These are phyloP conservation scores for Ajuga chamaepitys DNA, from an alignment of 257 asterid species.

Conservation along the genomic window DNA sequence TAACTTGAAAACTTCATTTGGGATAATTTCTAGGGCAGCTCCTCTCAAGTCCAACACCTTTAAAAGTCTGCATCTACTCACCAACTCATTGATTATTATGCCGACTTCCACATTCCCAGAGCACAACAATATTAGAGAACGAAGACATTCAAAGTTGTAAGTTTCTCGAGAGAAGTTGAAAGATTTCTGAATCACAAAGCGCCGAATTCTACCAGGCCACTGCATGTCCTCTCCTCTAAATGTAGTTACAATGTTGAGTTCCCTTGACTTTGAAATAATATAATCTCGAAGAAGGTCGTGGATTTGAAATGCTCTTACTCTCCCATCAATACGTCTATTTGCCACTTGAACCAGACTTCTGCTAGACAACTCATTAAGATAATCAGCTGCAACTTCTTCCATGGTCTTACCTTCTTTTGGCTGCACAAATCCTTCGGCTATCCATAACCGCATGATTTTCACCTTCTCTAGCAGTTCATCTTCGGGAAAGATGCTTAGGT, in stretches of 20 bases:
- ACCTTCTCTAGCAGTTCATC: no score
- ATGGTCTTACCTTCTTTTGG: no score
- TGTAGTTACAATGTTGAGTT: no score
- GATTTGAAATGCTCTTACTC: background rate
- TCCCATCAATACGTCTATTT: background rate
- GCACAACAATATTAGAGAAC: conserved; percentile 2
- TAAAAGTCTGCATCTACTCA: background rate
- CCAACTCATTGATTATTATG: background rate
- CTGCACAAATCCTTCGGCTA: no score
- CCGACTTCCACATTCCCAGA: background rate
- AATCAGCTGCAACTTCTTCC: conserved; percentile 17
- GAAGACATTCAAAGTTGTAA: no score
- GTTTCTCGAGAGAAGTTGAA: no score
- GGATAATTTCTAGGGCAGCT: conserved; percentile 1
- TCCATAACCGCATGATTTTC: no score
- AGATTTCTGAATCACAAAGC: no score
- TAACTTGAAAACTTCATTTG: conserved; percentile 18
- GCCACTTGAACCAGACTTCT: conserved; percentile 25
- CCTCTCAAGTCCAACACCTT: conserved; percentile 14
- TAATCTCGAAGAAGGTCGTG: conserved; percentile 20
- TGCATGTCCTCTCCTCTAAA: no score
- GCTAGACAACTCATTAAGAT: conserved; percentile 12
- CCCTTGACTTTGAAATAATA: no score
- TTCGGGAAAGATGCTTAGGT: no score
- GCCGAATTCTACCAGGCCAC: no score